Percentiles rank a stretch among this genome's conserved stretches.
These are phyloP conservation scores for Pythium phragmitis DNA, from an alignment of 352 stramenopile genomes.

Conservation along the genomic window DNA sequence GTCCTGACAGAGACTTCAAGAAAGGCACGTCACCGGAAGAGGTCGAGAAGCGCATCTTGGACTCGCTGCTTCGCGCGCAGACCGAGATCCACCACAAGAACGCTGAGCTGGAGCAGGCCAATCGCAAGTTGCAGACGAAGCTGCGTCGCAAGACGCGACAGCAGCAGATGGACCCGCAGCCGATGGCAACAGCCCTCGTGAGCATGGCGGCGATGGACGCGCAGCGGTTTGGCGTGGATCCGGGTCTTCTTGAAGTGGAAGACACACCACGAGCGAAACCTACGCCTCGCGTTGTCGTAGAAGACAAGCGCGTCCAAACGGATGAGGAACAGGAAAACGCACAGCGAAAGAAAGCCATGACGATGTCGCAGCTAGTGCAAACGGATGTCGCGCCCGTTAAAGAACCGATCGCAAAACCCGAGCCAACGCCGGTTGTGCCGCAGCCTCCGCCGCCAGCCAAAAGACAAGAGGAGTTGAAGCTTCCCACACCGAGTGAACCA, in stretches of 20 bases:
- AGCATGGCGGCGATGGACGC: slow-evolving; percentile 64
- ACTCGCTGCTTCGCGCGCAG: slow-evolving; percentile 58
- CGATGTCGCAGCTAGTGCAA: slow-evolving; percentile 32
- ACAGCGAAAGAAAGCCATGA: background rate
- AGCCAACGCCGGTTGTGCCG: slow-evolving; percentile 13
- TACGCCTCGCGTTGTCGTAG: slow-evolving; percentile 17
- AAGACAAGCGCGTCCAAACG: slow-evolving; percentile 62
- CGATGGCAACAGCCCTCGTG: slow-evolving; percentile 30
- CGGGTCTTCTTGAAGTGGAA: slow-evolving; percentile 29
- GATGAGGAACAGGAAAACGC: slow-evolving; percentile 36
- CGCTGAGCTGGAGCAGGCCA: slow-evolving; percentile 53
- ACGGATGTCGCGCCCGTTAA: slow-evolving; percentile 15
- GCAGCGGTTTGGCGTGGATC: slow-evolving; percentile 62
- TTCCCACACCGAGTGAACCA: background rate
- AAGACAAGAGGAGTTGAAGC: slow-evolving; percentile 11
- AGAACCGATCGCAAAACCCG: background rate
- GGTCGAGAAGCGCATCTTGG: slow-evolving; percentile 59
- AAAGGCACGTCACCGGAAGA: slow-evolving; percentile 24
- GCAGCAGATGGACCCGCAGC: slow-evolving; percentile 24
- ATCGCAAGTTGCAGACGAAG: slow-evolving; percentile 52
- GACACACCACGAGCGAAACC: slow-evolving; percentile 2
- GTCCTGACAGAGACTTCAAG: background rate
- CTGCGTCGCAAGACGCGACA: slow-evolving; percentile 38
- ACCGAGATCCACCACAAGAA: slow-evolving; percentile 66
- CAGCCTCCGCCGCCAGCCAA: background rate